A percentile compares a stretch with the other conserved stretches of the same genome.
phyloP scores from a whole-genome alignment of 306 rosid genomes.

The Trifolium fragiferum region DNA sequence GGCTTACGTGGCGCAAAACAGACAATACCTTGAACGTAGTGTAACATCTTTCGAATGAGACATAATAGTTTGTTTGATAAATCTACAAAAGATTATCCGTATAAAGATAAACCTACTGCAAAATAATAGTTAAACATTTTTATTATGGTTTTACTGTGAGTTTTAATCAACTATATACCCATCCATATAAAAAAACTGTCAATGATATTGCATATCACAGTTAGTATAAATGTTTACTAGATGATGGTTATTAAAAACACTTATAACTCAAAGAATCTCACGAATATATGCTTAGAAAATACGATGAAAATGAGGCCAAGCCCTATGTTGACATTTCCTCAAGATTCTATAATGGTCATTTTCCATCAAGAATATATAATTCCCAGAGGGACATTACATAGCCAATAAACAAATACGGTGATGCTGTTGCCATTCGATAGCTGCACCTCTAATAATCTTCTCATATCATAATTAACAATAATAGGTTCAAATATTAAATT shows the following conservation, averaged over 20 bases:
- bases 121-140: too few species aligned
- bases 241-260: neutral
- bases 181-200: neutral
- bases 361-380: conserved; percentile 47
- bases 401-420: conserved; percentile 46
- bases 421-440: conserved; percentile 43
- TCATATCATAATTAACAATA: conserved; percentile 21
- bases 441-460: conserved; percentile 45
- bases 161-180: neutral
- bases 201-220: neutral
- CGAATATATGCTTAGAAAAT: neutral
- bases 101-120: too few species aligned
- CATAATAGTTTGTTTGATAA: too few species aligned
- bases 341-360: conserved; percentile 50
- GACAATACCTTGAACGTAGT: too few species aligned
- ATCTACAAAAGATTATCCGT: too few species aligned
- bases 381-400: conserved; percentile 45
- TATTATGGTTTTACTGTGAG: neutral
- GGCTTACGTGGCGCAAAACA: too few species aligned
- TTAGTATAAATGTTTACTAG: too few species aligned
- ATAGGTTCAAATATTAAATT: conserved; percentile 37
- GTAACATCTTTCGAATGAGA: too few species aligned
- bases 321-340: conserved; percentile 42
- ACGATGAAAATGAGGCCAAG: conserved; percentile 27
- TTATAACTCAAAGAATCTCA: neutral